Evolutionary conservation across 352 stramenopile species (phyloP).

Genomic region (Plasmopara viticola): DNA sequence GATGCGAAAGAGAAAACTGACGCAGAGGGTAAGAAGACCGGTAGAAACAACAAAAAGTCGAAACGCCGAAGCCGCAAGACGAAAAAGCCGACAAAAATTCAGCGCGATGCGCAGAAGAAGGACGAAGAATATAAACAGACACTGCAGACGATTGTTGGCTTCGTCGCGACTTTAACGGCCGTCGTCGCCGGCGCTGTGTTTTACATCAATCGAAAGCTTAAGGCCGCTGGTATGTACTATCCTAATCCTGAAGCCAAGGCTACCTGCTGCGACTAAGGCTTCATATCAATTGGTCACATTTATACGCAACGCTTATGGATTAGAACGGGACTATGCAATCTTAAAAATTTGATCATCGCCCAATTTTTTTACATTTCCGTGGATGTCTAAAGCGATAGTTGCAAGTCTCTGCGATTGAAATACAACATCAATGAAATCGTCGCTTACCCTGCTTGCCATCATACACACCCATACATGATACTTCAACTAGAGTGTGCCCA

Average conservation of each 20-base stretch:
- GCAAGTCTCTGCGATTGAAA: no score
- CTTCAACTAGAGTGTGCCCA: no score
- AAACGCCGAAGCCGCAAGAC: conserved; percentile 63
- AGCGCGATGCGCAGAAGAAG: conserved; percentile 56
- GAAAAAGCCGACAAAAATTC: conserved; percentile 52
- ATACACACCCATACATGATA: no score
- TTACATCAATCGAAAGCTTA: conserved; percentile 83
- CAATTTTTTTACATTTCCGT: no score
- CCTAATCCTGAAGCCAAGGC: conserved; percentile 49
- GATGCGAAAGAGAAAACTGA: conserved; percentile 31
- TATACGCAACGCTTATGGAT: no score
- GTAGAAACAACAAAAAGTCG: conserved; percentile 28
- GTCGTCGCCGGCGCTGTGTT: conserved; percentile 48
- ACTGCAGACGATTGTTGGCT: conserved; percentile 60
- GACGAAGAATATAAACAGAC: conserved; percentile 62
- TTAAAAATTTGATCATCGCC: no score
- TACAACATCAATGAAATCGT: no score
- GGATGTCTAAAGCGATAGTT: no score
- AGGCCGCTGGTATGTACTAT: conserved; percentile 75
- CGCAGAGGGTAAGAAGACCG: conserved; percentile 22
- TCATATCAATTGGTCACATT: no score
- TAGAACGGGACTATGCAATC: no score
- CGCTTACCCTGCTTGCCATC: no score
- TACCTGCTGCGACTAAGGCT: conserved; percentile 42
- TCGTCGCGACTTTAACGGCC: conserved; percentile 59